Conservation (phyloP, 2,329 filamentous ascomycete genomes). For the Pseudogymnoascus sp. region DNA sequence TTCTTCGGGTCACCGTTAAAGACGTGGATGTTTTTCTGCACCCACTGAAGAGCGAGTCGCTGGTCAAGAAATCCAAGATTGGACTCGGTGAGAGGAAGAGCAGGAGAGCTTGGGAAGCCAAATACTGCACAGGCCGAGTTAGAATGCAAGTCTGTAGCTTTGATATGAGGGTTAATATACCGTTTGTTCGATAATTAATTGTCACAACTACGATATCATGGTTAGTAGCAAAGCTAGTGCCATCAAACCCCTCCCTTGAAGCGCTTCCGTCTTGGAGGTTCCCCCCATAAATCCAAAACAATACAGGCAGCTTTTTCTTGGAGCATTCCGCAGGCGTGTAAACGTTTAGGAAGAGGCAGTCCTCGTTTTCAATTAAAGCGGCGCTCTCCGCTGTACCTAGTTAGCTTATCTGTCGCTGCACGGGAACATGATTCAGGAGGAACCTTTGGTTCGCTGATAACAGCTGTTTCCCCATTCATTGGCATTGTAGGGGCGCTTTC, state of each 20-base stretch:
- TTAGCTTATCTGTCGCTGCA: neutral
- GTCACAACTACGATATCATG: constrained; percentile 18
- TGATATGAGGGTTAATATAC: neutral
- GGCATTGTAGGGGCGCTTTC: neutral
- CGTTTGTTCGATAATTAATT: constrained; percentile 16
- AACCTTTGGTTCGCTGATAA: neutral
- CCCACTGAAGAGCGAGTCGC: constrained; percentile 42
- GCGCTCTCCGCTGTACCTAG: neutral
- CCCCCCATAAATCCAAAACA: constrained; percentile 13
- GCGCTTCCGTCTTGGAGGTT: constrained; percentile 13
- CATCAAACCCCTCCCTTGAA: constrained; percentile 14
- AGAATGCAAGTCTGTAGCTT: neutral
- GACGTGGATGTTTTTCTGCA: constrained; percentile 40
- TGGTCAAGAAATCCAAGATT: constrained; percentile 49
- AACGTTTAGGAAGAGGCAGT: constrained; percentile 11
- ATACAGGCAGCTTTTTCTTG: neutral
- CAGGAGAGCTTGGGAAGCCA: constrained; percentile 41
- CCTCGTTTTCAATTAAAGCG: constrained; percentile 10
- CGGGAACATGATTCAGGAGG: neutral
- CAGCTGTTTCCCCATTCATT: neutral
- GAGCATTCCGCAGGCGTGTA: constrained; percentile 4
- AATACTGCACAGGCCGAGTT: constrained; percentile 28
- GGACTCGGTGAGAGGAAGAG: constrained; percentile 32
- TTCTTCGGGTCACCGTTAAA: constrained; percentile 45
- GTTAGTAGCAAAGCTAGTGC: constrained; percentile 13